Percentiles rank a stretch among this genome's conserved stretches.
phyloP scores from a whole-genome alignment of 805 yeast genomes.

The Cyberlindnera mississippiensis region DNA sequence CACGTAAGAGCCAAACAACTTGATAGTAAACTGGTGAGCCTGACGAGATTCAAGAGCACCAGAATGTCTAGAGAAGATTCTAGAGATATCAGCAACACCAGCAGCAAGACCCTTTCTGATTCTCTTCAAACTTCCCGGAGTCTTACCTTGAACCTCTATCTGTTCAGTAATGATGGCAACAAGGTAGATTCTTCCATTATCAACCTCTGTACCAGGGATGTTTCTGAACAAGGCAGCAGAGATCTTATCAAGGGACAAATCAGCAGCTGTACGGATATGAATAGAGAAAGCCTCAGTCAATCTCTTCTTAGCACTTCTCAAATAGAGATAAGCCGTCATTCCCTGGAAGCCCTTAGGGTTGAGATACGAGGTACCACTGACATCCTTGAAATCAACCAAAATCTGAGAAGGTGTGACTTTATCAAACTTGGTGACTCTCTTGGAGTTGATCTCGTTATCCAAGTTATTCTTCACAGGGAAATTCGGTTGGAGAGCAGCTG shows the following conservation, averaged over 20 bases:
- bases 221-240: slow-evolving; percentile 79
- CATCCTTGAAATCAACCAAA: slow-evolving; percentile 72
- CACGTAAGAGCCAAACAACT: slow-evolving; percentile 67
- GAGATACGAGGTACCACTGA: slow-evolving; percentile 54
- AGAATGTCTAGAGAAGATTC: slow-evolving; percentile 64
- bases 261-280: slow-evolving; percentile 54
- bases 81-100: slow-evolving; percentile 81
- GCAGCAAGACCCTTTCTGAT: slow-evolving; percentile 81
- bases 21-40: slow-evolving; percentile 66
- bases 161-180: slow-evolving; percentile 76
- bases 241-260: slow-evolving; percentile 57
- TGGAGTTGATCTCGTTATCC: slow-evolving; percentile 39
- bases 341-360: slow-evolving; percentile 68
- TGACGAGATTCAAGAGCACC: slow-evolving; percentile 59
- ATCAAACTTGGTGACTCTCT: slow-evolving; percentile 42
- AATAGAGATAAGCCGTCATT: slow-evolving; percentile 66
- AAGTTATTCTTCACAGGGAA: slow-evolving; percentile 50
- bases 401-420: slow-evolving; percentile 54
- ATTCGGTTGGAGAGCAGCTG: slow-evolving; percentile 67
- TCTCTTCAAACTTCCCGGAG: slow-evolving; percentile 29
- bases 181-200: slow-evolving; percentile 62
- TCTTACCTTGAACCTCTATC: slow-evolving; percentile 40
- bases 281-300: slow-evolving; percentile 80
- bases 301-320: slow-evolving; percentile 58
- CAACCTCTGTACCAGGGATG: slow-evolving; percentile 64